Evolutionary conservation across 2,329 filamentous ascomycete genomes (phyloP).

Genomic region (Phoma sp.): DNA sequence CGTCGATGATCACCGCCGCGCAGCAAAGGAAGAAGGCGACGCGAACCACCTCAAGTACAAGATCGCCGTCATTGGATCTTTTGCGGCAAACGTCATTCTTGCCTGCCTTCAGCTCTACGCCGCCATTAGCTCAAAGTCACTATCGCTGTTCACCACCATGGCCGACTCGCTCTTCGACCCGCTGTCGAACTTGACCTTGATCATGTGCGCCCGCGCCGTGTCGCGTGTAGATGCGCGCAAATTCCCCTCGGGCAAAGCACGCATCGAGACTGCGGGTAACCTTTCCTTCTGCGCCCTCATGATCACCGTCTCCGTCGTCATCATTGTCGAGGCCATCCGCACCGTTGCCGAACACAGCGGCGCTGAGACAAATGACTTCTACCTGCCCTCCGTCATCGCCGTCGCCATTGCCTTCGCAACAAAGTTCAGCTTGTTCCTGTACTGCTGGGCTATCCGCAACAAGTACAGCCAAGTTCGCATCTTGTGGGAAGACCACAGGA

Average conservation of each 20-base stretch:
- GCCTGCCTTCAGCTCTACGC: slow-evolving; percentile 87
- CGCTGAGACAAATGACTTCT: slow-evolving; percentile 67
- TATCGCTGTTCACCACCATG: slow-evolving; percentile 97
- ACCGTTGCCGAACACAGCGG: slow-evolving; percentile 65
- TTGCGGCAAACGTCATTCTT: slow-evolving; percentile 81
- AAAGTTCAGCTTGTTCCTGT: slow-evolving; percentile 84
- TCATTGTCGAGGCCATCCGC: slow-evolving; percentile 85
- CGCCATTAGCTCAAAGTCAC: slow-evolving; percentile 83
- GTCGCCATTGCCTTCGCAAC: slow-evolving; percentile 84
- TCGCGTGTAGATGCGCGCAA: slow-evolving; percentile 83
- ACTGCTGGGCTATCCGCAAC: slow-evolving; percentile 90
- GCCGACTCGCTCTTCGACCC: slow-evolving; percentile 95
- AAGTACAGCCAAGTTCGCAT: slow-evolving; percentile 92
- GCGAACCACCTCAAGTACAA: slow-evolving; percentile 81
- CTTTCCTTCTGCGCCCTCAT: slow-evolving; percentile 97
- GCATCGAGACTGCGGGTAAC: slow-evolving; percentile 94
- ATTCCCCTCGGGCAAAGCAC: slow-evolving; percentile 91
- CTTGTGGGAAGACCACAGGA: slow-evolving; percentile 95
- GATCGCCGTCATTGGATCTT: slow-evolving; percentile 71
- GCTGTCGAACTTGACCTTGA: slow-evolving; percentile 84
- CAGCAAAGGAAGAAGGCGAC: slow-evolving; percentile 79
- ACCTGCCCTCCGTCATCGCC: slow-evolving; percentile 83
- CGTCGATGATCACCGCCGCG: slow-evolving; percentile 86
- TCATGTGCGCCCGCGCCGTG: slow-evolving; percentile 87
- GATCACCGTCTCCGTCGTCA: slow-evolving; percentile 87